Evolutionary conservation across 805 yeast genomes (phyloP).

Genomic region (Yamadazyma akitaensis): DNA sequence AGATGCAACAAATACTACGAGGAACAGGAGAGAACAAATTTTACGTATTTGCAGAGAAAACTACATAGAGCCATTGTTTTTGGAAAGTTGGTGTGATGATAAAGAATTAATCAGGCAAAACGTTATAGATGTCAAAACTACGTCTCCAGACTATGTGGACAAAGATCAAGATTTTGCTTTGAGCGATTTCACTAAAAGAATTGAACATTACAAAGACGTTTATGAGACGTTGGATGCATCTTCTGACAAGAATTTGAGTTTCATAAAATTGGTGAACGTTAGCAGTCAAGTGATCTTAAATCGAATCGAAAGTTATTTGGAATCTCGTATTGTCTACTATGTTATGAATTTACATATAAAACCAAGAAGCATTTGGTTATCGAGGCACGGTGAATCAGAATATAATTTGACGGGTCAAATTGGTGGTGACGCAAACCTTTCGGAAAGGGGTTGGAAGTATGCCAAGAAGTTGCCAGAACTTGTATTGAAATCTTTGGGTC

Average conservation of each 20-base stretch:
- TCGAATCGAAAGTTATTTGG: slow-evolving; percentile 81
- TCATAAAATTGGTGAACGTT: slow-evolving; percentile 82
- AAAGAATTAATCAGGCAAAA: slow-evolving; percentile 73
- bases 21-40: slow-evolving; percentile 63
- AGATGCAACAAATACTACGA: slow-evolving; percentile 90
- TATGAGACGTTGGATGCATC: slow-evolving; percentile 72
- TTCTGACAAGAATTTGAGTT: slow-evolving; percentile 65
- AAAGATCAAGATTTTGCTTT: slow-evolving; percentile 70
- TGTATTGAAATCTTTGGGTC: slow-evolving; percentile 62
- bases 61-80: slow-evolving; percentile 81
- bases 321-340: slow-evolving; percentile 89
- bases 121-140: slow-evolving; percentile 79
- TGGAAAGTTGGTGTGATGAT: slow-evolving; percentile 90
- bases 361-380: slow-evolving; percentile 88
- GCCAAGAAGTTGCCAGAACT: slow-evolving; percentile 77
- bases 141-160: slow-evolving; percentile 77
- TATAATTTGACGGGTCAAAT: slow-evolving; percentile 91
- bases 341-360: slow-evolving; percentile 93
- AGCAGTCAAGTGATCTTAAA: slow-evolving; percentile 87
- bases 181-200: slow-evolving; percentile 68
- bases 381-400: slow-evolving; percentile 93
- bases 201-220: slow-evolving; percentile 64
- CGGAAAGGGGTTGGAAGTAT: slow-evolving; percentile 80
- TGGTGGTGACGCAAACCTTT: slow-evolving; percentile 89
- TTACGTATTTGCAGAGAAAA: slow-evolving; percentile 58